Percentiles rank a stretch among this genome's conserved stretches.
Conservation (phyloP, 495 filamentous ascomycete genomes). For the Neurospora pannonica region DNA sequence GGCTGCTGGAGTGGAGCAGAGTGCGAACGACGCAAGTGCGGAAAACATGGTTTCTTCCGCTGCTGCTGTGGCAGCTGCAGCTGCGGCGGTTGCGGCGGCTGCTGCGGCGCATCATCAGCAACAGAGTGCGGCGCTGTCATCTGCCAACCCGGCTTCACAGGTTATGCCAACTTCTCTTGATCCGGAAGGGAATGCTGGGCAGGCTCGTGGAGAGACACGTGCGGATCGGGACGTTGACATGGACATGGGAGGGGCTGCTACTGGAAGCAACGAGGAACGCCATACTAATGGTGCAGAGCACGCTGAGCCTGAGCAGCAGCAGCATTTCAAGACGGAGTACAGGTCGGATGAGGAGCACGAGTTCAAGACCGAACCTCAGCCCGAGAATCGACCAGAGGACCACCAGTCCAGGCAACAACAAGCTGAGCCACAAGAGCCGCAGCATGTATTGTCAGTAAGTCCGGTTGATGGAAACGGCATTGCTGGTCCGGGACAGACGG, state of each 20-base stretch:
- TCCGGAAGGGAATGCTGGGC: neutral
- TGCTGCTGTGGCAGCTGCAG: neutral
- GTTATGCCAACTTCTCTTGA: neutral
- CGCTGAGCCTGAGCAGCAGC: neutral
- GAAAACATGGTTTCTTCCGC: constrained; percentile 4
- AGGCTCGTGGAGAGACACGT: neutral
- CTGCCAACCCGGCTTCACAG: neutral
- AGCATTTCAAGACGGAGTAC: neutral
- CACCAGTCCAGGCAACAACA: neutral
- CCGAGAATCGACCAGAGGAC: neutral
- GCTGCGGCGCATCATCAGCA: neutral
- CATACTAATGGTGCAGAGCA: neutral
- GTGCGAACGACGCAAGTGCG: constrained; percentile 7
- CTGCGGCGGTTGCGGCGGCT: neutral
- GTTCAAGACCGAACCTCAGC: neutral
- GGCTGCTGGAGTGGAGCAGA: constrained; percentile 14
- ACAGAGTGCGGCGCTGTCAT: neutral
- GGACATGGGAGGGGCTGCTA: neutral
- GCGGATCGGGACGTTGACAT: neutral
- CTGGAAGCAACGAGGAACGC: neutral
- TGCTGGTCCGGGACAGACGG: neutral
- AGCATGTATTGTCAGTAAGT: neutral
- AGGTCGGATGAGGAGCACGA: neutral
- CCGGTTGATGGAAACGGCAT: neutral
- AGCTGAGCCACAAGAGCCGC: neutral